Conservation (phyloP, 2,329 filamentous ascomycete genomes). For the Fusarium duplospermum region DNA sequence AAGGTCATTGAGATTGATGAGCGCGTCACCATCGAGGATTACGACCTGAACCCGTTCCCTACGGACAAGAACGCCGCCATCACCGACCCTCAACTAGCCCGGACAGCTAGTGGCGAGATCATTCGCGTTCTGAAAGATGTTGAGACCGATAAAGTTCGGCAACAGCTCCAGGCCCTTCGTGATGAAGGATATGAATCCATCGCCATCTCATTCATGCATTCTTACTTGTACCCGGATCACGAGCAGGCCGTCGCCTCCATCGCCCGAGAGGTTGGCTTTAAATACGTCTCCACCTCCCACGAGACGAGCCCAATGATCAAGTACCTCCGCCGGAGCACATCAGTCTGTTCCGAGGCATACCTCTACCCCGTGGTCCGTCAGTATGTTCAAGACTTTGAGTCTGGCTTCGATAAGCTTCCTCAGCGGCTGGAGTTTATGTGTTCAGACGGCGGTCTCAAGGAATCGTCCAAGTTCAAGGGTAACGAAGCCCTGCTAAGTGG, state of each 20-base stretch:
- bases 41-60: slow-evolving; percentile 69
- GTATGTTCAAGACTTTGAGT: slow-evolving; percentile 74
- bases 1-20: slow-evolving; percentile 78
- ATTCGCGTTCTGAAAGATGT: slow-evolving; percentile 70
- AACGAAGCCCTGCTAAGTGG: slow-evolving; percentile 74
- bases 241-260: slow-evolving; percentile 79
- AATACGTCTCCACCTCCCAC: slow-evolving; percentile 74
- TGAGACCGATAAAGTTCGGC: slow-evolving; percentile 59
- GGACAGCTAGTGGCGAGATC: slow-evolving; percentile 73
- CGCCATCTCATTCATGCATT: slow-evolving; percentile 88
- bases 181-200: slow-evolving; percentile 79
- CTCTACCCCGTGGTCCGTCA: slow-evolving; percentile 76
- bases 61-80: slow-evolving; percentile 62
- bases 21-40: slow-evolving; percentile 77
- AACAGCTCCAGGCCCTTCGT: slow-evolving; percentile 68
- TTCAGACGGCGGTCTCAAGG: slow-evolving; percentile 54
- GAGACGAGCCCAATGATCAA: slow-evolving; percentile 79
- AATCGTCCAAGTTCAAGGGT: slow-evolving; percentile 71
- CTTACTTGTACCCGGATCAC: slow-evolving; percentile 86
- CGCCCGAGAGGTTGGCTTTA: slow-evolving; percentile 79
- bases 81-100: slow-evolving; percentile 34
- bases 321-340: slow-evolving; percentile 73
- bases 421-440: slow-evolving; percentile 77
- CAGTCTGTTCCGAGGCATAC: slow-evolving; percentile 77
- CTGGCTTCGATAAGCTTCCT: slow-evolving; percentile 71